These are phyloP conservation scores for Citrus trifoliata DNA, from an alignment of 345 rosid genomes.

Conservation along the genomic window DNA sequence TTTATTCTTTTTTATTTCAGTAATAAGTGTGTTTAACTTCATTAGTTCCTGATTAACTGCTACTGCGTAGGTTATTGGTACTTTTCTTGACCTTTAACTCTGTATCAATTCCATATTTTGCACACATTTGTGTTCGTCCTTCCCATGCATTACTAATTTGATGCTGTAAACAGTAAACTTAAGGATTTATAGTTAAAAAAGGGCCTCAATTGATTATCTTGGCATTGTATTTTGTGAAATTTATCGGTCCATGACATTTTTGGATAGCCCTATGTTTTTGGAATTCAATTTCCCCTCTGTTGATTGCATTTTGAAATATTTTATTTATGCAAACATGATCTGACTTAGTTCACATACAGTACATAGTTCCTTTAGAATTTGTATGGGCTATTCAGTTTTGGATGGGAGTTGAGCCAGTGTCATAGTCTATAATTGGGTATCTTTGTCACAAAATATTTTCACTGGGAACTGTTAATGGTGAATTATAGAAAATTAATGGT, in stretches of 20 bases:
- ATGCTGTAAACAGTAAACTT: neutral
- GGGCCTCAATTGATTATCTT: neutral
- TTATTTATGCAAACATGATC: neutral
- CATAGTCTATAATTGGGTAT: neutral
- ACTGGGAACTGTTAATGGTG: neutral
- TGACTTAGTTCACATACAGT: neutral
- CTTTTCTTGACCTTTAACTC: neutral
- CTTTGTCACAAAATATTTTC: neutral
- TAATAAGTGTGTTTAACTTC: neutral
- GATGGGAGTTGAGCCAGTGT: neutral
- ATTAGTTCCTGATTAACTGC: neutral
- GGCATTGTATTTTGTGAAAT: neutral
- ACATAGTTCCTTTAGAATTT: neutral
- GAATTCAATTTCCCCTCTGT: neutral
- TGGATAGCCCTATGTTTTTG: neutral
- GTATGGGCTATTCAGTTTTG: neutral
- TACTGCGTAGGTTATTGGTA: neutral
- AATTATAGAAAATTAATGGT: neutral
- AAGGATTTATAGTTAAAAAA: neutral
- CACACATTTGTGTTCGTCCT: neutral
- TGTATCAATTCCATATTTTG: neutral
- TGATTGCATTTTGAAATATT: neutral
- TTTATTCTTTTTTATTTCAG: neutral
- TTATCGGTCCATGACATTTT: neutral
- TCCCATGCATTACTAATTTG: neutral